These are phyloP conservation scores for Suhomyces maxii DNA, from an alignment of 1,139 yeast species.

Conservation along the genomic window DNA sequence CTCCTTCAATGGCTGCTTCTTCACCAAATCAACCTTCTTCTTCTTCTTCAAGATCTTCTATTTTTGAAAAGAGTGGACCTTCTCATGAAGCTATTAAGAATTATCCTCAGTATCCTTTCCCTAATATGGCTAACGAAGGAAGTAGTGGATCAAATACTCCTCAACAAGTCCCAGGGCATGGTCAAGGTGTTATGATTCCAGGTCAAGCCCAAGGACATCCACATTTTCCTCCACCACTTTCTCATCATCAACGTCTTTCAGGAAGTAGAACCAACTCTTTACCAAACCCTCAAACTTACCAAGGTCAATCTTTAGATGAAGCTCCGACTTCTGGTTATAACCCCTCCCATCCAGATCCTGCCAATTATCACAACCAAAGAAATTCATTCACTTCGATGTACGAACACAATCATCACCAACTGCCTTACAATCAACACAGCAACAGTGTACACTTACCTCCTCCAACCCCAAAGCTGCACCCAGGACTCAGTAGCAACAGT, in stretches of 20 bases:
- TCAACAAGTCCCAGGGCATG: neutral
- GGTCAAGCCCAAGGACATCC: neutral
- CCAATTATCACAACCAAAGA: conserved; percentile 11
- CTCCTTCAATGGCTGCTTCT: neutral
- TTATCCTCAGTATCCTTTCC: conserved; percentile 15
- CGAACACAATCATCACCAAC: conserved; percentile 12
- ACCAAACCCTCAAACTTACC: conserved; percentile 24
- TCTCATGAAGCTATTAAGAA: conserved; percentile 3
- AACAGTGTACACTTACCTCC: conserved; percentile 5
- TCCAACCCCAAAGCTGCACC: conserved; percentile 3
- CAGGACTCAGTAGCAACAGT: neutral
- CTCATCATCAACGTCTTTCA: conserved; percentile 2
- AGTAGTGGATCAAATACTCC: conserved; percentile 1
- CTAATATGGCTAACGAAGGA: conserved; percentile 9
- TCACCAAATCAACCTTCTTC: conserved; percentile 8
- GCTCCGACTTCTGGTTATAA: conserved; percentile 6
- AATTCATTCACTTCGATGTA: conserved; percentile 22
- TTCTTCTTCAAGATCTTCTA: conserved; percentile 10
- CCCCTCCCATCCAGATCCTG: neutral
- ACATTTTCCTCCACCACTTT: conserved; percentile 1
- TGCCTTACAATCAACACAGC: conserved; percentile 9
- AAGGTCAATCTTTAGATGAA: conserved; percentile 4
- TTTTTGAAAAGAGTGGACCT: conserved; percentile 2
- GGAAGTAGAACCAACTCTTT: conserved; percentile 24
- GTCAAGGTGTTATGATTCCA: neutral